These are phyloP conservation scores for Stentor roeselii DNA, from an alignment of 73 alveolate species.

Conservation along the genomic window DNA sequence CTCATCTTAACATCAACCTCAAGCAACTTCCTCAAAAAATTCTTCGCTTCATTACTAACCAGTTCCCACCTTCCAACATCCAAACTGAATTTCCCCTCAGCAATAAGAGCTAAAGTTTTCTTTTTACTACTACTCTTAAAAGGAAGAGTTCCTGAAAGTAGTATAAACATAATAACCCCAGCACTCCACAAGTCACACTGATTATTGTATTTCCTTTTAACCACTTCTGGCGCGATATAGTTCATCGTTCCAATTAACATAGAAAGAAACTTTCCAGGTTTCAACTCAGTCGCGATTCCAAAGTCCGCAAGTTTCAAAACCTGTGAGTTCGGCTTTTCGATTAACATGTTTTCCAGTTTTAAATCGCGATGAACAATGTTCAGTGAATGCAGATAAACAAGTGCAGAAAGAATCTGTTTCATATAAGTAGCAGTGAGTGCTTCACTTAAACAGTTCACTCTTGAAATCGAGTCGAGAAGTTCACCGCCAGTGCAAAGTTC, in stretches of 20 bases:
- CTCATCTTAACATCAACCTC: neutral
- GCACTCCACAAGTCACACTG: slow-evolving; percentile 54
- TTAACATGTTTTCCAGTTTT: slow-evolving; percentile 79
- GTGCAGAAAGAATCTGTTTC: slow-evolving; percentile 74
- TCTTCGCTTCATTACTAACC: slow-evolving; percentile 36
- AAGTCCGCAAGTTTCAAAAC: neutral
- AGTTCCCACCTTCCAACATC: slow-evolving; percentile 37
- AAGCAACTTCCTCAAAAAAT: neutral
- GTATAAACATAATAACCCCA: slow-evolving; percentile 58
- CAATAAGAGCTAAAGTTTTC: slow-evolving; percentile 38
- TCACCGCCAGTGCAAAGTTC: slow-evolving; percentile 77
- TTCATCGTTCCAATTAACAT: neutral
- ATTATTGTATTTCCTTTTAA: slow-evolving; percentile 24
- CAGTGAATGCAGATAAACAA: slow-evolving; percentile 72
- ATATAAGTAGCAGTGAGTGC: slow-evolving; percentile 62
- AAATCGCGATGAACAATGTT: slow-evolving; percentile 83
- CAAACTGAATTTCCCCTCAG: slow-evolving; percentile 39
- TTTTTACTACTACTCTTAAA: slow-evolving; percentile 42
- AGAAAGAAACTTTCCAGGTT: neutral
- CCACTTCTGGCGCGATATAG: slow-evolving; percentile 33
- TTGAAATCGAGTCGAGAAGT: slow-evolving; percentile 63
- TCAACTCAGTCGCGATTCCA: neutral
- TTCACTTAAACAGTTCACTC: slow-evolving; percentile 64
- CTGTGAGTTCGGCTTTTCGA: slow-evolving; percentile 32
- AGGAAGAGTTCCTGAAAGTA: slow-evolving; percentile 55